Base-by-base conservation (phyloP, 345 rosid species). In the Linum usitatissimum region DNA sequence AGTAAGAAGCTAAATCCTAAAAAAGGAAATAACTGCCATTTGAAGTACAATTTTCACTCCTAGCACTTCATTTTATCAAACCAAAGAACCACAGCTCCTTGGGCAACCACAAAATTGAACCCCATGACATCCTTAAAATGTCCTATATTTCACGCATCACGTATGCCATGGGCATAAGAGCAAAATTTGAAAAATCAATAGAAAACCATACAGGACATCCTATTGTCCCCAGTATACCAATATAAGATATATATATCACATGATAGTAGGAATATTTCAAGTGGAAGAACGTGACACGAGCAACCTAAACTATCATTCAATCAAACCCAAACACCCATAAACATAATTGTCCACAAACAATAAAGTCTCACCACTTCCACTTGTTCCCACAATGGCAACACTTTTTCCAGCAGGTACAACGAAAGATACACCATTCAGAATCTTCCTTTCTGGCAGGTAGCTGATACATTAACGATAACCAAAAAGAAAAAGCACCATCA, bases 331-430 rank as follows among this genome's bases (percentile, higher is more conserved):
- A 34, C 38, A 34, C 38, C 5, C 38, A 1, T 34, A 34, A 1
- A 34, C 38, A 34, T 7, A 34, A 1, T 34, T 34, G 38, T 34
- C 38, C 38, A 34, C 38, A 34, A 34, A 34, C 38, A 34, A 34
- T 34, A 45, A 69, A 70, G 53, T 28, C 84, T 75, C 83, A 87
- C 97, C 97, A 55, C 99, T 93, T 65, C 97, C 97, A 67, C 99
- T 93, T n/a, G 99, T 90, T 68, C 99, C 97, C 68, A 90, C 97
- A 74, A 93, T 86, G 66, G 99, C 99, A 72, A 90, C 90, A 76
- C 97, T 93, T 73, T 87, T 90, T 64, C 96, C 99, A 60, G 96
- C 92, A 13, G 96, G 95, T 56, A 90, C 87, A 40, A 75, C 74
- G 78, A 90, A 93, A 62, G 97, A 88, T 61, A 93, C 79, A 65